A percentile compares a stretch with the other conserved stretches of the same genome.
Conservation (phyloP, 495 filamentous ascomycete species). For the Hypomontagnella monticulosa region DNA sequence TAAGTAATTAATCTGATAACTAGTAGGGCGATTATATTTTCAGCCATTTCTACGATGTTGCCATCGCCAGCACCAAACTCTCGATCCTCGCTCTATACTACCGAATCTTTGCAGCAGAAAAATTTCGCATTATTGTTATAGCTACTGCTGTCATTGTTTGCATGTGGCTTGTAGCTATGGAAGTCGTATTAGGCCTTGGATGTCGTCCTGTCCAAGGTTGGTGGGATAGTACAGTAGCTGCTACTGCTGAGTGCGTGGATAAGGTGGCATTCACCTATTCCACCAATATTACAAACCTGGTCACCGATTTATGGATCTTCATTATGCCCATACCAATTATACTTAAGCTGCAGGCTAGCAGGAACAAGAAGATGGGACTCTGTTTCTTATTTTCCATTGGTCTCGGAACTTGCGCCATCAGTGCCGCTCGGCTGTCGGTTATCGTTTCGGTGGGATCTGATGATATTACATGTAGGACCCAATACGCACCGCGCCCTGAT, state of each 20-base stretch:
- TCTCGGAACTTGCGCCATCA: conserved; percentile 53
- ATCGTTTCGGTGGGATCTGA: conserved; percentile 51
- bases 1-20: background rate
- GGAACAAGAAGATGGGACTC: conserved; percentile 48
- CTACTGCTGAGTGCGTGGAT: conserved; percentile 46
- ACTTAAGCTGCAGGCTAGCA: conserved; percentile 43
- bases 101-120: conserved; percentile 37
- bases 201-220: conserved; percentile 50
- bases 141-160: conserved; percentile 28
- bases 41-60: conserved; percentile 46
- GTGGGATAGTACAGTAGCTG: conserved; percentile 41
- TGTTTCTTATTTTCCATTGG: conserved; percentile 56
- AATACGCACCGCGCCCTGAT: background rate
- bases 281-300: conserved; percentile 51
- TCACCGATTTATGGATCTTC: conserved; percentile 53
- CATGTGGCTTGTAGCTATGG: conserved; percentile 44
- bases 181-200: conserved; percentile 39
- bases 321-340: conserved; percentile 52
- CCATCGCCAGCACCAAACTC: conserved; percentile 46
- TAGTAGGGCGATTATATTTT: conserved; percentile 44
- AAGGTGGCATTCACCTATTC: conserved; percentile 49
- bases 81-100: conserved; percentile 44
- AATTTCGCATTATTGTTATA: conserved; percentile 27
- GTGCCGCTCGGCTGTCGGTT: conserved; percentile 50
- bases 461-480: conserved; percentile 53